Percentiles rank a stretch among this genome's conserved stretches.
phyloP scores from a whole-genome alignment of 2,329 filamentous ascomycete species.

The Davidsoniella neocaledoniae region DNA sequence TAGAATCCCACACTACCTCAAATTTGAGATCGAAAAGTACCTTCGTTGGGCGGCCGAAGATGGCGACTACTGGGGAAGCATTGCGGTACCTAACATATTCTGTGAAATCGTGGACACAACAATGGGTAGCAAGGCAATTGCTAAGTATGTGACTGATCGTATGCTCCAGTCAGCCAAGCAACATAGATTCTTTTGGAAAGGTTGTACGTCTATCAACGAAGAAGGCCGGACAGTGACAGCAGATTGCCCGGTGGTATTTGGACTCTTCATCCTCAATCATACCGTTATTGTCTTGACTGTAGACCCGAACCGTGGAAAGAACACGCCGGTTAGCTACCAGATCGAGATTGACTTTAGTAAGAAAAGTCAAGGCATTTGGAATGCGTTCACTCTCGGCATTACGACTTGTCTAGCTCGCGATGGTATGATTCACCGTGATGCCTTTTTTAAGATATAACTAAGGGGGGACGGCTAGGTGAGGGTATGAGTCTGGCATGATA shows the following conservation, averaged over 20 bases:
- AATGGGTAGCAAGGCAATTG: slow-evolving; percentile 17
- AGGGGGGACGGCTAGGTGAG: not conserved
- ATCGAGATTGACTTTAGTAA: slow-evolving; percentile 25
- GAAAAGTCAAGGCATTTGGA: slow-evolving; percentile 26
- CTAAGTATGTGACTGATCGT: slow-evolving; percentile 20
- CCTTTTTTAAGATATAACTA: not conserved
- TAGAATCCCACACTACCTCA: slow-evolving; percentile 20
- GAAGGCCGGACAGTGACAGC: slow-evolving; percentile 10
- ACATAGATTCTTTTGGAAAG: slow-evolving; percentile 23
- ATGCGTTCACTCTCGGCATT: slow-evolving; percentile 26
- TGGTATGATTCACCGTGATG: slow-evolving; percentile 6
- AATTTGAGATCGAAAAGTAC: slow-evolving; percentile 21
- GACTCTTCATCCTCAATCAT: slow-evolving; percentile 25
- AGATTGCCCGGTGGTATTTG: slow-evolving; percentile 25
- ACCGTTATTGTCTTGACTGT: slow-evolving; percentile 24
- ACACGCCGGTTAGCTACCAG: slow-evolving; percentile 26
- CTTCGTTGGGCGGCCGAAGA: slow-evolving; percentile 27
- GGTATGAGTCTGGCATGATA: not conserved
- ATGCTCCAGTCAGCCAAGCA: slow-evolving; percentile 22
- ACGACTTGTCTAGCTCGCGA: slow-evolving; percentile 9
- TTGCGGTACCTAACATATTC: slow-evolving; percentile 24
- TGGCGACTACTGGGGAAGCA: slow-evolving; percentile 21
- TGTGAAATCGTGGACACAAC: slow-evolving; percentile 21
- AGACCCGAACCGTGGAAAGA: slow-evolving; percentile 22
- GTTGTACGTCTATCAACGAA: not conserved